Evolutionary conservation across 78 protist species (phyloP), one percentile per base, ranked within the genome.

Genomic region (Chrysochromulina tobinii): DNA sequence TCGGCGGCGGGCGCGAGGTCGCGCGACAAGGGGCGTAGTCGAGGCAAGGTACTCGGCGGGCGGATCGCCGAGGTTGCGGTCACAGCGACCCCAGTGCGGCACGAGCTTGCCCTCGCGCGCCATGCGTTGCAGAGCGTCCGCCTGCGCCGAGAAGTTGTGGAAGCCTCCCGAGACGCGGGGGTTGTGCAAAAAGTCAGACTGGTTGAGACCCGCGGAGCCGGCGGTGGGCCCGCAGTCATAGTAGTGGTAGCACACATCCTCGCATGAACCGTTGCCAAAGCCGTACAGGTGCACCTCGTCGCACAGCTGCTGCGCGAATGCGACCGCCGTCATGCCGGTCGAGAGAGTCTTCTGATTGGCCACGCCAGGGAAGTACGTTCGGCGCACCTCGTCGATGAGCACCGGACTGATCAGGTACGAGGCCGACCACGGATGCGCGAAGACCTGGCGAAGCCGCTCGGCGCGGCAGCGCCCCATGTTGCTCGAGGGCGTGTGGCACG

Each of bases 101-200:
- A 66, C 25, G 27, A 66, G 8, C 27, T 18, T 6, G 72, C 72
- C 72, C 8, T 12, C 72, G 27, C 72, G 8, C 72, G 72, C 72
- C 72, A 66, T 66, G 8, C 25, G 8, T 8, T 17, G 72, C 72
- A 66, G 25, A 3, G 72, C 23, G 72, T 18, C 17, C 72, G 72
- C 72, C 72, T 75, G 83, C 54, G 83, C 83, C n/a, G 83, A 75
- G 83, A 75, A 75, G 83, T 75, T 75, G 57, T 75, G 83, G 14
- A 12, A 75, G 83, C 83, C 83, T 15, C n/a, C 58, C 3, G 83
- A 17, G 27, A n/a, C 57, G 23, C 21, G 25, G 8, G 51, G 21
- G 3, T 3, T 50, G 25, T 21, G 7, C 20, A 27, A 38, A 21
- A 50, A 75, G 12, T 17, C 3, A 4, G 38, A 18, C 12, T n/a